A percentile compares a stretch with the other conserved stretches of the same genome.
These are phyloP conservation scores for Globisporangium cederbergense DNA, from an alignment of 352 stramenopile genomes.

Conservation along the genomic window DNA sequence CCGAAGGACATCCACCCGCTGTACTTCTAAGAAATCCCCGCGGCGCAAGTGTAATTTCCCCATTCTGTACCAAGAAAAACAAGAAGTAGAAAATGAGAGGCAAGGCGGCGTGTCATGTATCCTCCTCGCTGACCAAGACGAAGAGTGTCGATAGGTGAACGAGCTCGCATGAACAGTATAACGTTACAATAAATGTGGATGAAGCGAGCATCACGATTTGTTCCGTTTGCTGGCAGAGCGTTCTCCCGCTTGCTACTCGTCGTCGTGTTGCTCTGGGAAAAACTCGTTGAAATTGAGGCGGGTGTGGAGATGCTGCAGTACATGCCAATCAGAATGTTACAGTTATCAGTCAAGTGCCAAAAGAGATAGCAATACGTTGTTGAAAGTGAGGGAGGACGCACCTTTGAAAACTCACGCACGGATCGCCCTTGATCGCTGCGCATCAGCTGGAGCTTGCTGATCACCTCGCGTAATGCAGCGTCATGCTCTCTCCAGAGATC, in stretches of 20 bases:
- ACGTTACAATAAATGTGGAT: constrained; percentile 8
- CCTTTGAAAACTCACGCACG: constrained; percentile 41
- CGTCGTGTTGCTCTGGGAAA: constrained; percentile 17
- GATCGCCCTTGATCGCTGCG: constrained; percentile 21
- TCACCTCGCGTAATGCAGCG: constrained; percentile 20
- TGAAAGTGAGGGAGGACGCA: constrained; percentile 15
- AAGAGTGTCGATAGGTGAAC: not conserved
- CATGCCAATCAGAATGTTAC: constrained; percentile 1
- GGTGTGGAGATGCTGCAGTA: constrained; percentile 43
- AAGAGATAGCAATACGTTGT: constrained; percentile 1
- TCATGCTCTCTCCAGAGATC: constrained; percentile 28
- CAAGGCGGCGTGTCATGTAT: not conserved
- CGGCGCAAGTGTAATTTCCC: not conserved
- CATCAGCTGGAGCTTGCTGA: constrained; percentile 25
- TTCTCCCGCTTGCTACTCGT: not conserved
- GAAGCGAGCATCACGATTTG: not conserved
- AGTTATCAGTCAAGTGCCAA: constrained; percentile 9
- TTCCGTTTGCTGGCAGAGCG: not conserved
- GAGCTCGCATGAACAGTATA: not conserved
- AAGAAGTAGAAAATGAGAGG: not conserved
- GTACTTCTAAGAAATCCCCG: constrained; percentile 52
- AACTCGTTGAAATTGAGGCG: constrained; percentile 61
- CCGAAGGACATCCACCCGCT: constrained; percentile 75
- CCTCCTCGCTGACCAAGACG: not conserved
- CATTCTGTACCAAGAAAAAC: not conserved